Evolutionary conservation across 2,329 filamentous ascomycete genomes (phyloP).

Genomic region (Aspergillus niger): DNA sequence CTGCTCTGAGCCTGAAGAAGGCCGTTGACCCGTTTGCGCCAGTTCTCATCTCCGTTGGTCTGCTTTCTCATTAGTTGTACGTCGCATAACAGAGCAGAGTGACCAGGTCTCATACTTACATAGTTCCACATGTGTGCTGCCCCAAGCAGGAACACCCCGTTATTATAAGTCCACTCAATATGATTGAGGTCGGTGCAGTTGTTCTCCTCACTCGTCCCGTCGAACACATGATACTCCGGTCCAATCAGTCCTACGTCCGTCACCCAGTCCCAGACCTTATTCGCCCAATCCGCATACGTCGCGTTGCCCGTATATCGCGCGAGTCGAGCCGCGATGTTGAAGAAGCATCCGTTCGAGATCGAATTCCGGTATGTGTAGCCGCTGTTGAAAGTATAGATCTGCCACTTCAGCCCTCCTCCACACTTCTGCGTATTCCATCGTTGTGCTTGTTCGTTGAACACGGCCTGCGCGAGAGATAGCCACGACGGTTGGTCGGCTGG

Average conservation of each 20-base stretch:
- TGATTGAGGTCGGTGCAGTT: constrained; percentile 55
- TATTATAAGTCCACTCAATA: constrained; percentile 58
- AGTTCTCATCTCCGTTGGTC: constrained; percentile 49
- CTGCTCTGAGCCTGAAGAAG: constrained; percentile 57
- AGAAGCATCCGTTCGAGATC: constrained; percentile 22
- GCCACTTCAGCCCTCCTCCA: constrained; percentile 62
- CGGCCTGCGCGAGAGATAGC: constrained; percentile 73
- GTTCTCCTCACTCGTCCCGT: constrained; percentile 52
- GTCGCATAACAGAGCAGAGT: neutral
- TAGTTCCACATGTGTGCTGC: constrained; percentile 57
- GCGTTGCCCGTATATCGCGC: constrained; percentile 20
- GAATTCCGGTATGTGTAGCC: constrained; percentile 21
- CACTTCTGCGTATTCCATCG: constrained; percentile 70
- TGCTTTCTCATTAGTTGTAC: constrained; percentile 15
- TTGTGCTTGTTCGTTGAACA: constrained; percentile 73
- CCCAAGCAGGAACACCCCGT: constrained; percentile 55
- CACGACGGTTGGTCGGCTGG: constrained; percentile 68
- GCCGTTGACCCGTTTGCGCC: constrained; percentile 53
- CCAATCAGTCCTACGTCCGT: constrained; percentile 50
- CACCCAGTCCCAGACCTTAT: constrained; percentile 61
- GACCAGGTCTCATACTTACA: constrained; percentile 22
- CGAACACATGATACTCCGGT: constrained; percentile 49
- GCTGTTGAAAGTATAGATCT: constrained; percentile 19
- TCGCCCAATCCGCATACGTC: constrained; percentile 60
- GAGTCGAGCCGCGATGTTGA: constrained; percentile 18